Evolutionary conservation across 805 yeast genomes (phyloP), one percentile per base, ranked within the genome.

Genomic region (Saccharomycopsis sp.): DNA sequence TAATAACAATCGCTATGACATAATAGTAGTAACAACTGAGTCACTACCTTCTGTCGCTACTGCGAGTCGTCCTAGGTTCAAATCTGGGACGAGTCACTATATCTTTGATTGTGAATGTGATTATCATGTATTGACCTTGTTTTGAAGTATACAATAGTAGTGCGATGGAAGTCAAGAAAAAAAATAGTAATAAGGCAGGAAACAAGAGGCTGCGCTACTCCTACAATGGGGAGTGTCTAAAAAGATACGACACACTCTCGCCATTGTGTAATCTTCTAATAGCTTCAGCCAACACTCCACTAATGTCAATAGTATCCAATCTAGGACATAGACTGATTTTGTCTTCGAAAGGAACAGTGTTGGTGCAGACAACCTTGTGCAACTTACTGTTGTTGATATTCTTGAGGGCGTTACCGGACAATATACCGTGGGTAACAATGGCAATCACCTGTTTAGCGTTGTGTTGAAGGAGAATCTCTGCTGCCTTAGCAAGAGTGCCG

Each of bases 251-350:
- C 58, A 88, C 84, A 71, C 91, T 85, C 73, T 88, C 95, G 73
- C 95, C 95, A 66, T 87, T 86, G 71, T 88, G 95, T 69, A 88
- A 78, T 73, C 95, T 82, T 75, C 95, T 83, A 61, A 88, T 82
- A 61, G 91, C 84, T 72, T 88, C 95, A 34, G 92, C 92, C 61
- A 88, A 73, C 5, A 84, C 87, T 41, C 89, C 81, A 63, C 86
- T 79, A 52, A 88, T 80, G 71, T 88, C 94, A 58, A 87, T 81
- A 18, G 80, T 75, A 62, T 84, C 89, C 63, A 87, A 74, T 66
- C 78, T 83, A 15, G 87, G 82, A 67, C 91, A 84, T 21, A 68
- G 64, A 56, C 72, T 70, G 64, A 80, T 69, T 66, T 85, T 83
- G 60, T 83, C 84, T 64, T 83, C 87, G 60, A 87, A 81, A 46